Evolutionary conservation across 2,329 filamentous ascomycete genomes (phyloP).

Genomic region (Claviceps monticola): DNA sequence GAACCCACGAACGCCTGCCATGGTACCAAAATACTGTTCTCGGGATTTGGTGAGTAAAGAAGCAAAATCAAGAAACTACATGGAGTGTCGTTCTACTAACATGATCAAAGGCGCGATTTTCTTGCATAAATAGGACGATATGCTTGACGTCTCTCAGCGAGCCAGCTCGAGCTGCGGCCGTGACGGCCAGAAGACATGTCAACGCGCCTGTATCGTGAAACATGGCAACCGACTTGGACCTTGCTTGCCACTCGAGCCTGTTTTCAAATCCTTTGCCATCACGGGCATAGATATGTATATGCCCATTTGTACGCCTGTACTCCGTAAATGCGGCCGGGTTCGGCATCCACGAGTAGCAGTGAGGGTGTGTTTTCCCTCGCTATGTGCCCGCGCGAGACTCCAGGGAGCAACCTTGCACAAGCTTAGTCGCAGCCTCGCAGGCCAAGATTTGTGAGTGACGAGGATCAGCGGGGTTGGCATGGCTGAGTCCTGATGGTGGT

Average conservation of each 20-base stretch:
- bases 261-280: neutral
- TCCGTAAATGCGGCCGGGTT: neutral
- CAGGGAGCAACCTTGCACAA: too few relatives aligned
- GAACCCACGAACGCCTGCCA: conserved; percentile 40
- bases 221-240: neutral
- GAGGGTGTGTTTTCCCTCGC: neutral
- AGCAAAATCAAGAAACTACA: neutral
- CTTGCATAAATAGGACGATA: conserved; percentile 45
- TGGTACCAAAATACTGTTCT: conserved; percentile 37
- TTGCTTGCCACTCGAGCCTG: neutral
- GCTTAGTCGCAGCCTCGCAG: too few relatives aligned
- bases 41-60: neutral
- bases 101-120: conserved; percentile 20
- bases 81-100: conserved; percentile 8
- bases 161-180: conserved; percentile 15
- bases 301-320: neutral
- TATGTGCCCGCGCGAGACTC: neutral
- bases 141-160: conserved; percentile 38
- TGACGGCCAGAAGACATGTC: conserved; percentile 8
- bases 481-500: neutral
- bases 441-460: too few relatives aligned
- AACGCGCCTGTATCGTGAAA: neutral
- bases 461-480: neutral
- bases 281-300: neutral
- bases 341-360: neutral